Percentiles rank a stretch among this genome's conserved stretches.
phyloP scores from a whole-genome alignment of 257 asterid genomes.

The Solanum bulbocastanum region DNA sequence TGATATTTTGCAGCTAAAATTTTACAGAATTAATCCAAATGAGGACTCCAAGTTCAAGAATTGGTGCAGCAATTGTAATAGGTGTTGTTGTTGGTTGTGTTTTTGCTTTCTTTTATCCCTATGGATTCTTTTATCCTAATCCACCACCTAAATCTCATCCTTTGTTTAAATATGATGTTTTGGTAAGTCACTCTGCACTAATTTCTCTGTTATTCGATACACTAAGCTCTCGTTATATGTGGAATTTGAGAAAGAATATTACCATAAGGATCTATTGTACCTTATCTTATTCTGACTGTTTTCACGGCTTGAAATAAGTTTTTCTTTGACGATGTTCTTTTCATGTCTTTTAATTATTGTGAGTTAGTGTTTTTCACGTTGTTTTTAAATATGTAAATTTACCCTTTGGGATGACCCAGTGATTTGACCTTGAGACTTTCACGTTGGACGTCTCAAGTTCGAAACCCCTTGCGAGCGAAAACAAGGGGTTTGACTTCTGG shows the following conservation, averaged over 20 bases:
- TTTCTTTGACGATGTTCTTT: neutral
- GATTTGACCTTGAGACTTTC: no score
- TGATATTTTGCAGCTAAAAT: neutral
- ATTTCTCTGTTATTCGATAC: neutral
- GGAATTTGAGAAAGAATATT: neutral
- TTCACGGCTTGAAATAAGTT: neutral
- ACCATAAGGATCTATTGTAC: neutral
- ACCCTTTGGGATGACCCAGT: neutral
- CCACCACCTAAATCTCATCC: neutral
- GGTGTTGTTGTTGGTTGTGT: conserved; percentile 12
- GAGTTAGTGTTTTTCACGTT: neutral
- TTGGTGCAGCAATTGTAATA: conserved; percentile 4
- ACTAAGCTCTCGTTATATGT: neutral
- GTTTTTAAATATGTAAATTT: neutral
- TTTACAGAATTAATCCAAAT: neutral
- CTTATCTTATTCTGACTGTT: no score
- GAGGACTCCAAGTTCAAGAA: conserved; percentile 5
- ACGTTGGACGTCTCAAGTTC: neutral
- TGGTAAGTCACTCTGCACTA: neutral
- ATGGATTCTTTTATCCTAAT: conserved; percentile 5
- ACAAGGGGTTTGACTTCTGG: neutral
- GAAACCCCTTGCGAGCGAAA: no score
- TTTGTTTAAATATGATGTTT: neutral
- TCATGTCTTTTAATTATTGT: neutral
- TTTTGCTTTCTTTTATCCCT: conserved; percentile 4